Conservation (phyloP, 176 grass and related monocot genomes). For the Carex littledalei region DNA sequence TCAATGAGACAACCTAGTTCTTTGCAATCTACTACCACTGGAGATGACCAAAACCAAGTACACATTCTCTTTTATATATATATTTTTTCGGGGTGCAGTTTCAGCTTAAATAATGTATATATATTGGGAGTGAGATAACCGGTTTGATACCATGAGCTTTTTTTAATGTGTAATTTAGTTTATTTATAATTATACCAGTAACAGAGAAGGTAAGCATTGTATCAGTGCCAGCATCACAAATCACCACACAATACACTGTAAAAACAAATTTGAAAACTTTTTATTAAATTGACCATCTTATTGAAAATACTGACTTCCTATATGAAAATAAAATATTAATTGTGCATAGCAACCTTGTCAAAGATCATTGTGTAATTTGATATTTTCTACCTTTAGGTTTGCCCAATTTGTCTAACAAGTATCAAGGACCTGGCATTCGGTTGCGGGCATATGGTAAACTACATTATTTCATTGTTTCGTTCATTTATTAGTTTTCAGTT, state of each 20-base stretch:
- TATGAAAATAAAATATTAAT: neutral
- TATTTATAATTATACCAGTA: neutral
- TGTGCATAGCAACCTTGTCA: neutral
- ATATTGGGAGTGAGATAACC: neutral
- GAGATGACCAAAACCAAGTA: slow-evolving; percentile 46
- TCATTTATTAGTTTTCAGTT: neutral
- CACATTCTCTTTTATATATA: neutral
- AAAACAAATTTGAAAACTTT: neutral
- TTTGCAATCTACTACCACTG: neutral
- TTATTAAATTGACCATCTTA: neutral
- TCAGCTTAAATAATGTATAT: neutral
- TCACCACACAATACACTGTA: neutral
- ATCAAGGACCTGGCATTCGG: slow-evolving; percentile 76
- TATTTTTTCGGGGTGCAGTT: neutral
- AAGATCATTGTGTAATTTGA: neutral
- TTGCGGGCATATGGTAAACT: slow-evolving; percentile 77
- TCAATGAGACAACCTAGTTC: slow-evolving; percentile 36
- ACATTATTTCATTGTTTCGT: neutral
- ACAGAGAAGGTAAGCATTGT: neutral
- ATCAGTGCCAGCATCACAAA: neutral
- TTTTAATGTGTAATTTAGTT: neutral
- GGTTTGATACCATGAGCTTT: neutral
- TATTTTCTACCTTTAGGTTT: slow-evolving; percentile 33
- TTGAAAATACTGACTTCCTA: neutral
- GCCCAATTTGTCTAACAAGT: slow-evolving; percentile 85